Conservation (phyloP, 352 stramenopile genomes). For the Phytophthora crassamura region DNA sequence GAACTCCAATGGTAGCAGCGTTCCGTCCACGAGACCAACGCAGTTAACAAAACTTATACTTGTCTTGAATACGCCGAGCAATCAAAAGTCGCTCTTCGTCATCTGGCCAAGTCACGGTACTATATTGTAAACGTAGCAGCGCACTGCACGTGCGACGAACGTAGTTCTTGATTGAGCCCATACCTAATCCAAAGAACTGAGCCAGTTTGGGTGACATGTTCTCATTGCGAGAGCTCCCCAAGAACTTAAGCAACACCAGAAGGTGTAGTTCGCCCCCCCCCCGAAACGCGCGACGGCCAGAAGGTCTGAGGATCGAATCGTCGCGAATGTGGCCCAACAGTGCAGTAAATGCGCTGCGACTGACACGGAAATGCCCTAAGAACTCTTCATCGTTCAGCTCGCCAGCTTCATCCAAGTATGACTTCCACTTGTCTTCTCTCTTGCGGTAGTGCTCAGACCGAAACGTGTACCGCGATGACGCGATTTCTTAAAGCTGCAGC, state of each 20-base stretch:
- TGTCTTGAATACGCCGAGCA: background rate
- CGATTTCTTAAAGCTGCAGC: background rate
- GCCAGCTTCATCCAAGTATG: background rate
- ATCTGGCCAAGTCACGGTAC: constrained; percentile 5
- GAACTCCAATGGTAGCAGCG: background rate
- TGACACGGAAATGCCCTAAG: constrained; percentile 1
- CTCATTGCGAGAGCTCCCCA: constrained; percentile 1
- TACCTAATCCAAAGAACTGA: constrained; percentile 8
- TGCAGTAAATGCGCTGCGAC: background rate
- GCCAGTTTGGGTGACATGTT: constrained; percentile 3
- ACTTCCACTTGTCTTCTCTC: constrained; percentile 1
- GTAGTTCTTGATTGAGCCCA: constrained; percentile 15
- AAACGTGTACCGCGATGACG: background rate
- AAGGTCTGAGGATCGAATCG: background rate
- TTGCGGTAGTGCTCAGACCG: constrained; percentile 2
- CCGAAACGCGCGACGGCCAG: constrained; percentile 1
- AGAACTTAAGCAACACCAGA: constrained; percentile 2
- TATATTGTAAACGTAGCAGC: background rate
- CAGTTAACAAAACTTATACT: constrained; percentile 4
- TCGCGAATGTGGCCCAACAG: background rate
- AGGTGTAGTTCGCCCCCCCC: background rate
- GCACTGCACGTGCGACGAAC: background rate
- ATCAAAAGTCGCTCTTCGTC: background rate
- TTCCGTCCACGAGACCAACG: background rate
- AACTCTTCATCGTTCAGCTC: constrained; percentile 9